Evolutionary conservation across 768 basidiomycete species (phyloP).

Genomic region (Trametes cinnabarina): DNA sequence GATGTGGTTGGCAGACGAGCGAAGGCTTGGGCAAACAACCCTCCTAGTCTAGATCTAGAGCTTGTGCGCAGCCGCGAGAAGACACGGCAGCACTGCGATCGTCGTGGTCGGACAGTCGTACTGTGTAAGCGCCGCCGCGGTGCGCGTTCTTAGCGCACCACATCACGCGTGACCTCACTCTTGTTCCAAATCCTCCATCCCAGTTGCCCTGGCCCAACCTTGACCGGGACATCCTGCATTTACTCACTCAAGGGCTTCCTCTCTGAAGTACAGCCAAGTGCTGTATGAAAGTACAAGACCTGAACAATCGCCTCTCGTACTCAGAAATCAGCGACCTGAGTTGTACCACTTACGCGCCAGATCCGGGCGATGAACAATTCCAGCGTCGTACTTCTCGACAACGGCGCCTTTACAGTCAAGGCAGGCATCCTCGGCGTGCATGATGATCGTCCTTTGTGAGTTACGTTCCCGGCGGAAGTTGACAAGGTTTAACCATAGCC

Average conservation of each 20-base stretch:
- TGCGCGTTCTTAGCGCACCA: neutral
- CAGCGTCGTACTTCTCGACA: slow-evolving; percentile 66
- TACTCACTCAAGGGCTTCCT: too few species aligned
- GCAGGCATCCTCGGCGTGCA: slow-evolving; percentile 48
- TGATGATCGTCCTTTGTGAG: slow-evolving; percentile 32
- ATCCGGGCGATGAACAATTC: slow-evolving; percentile 12
- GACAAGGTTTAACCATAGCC: neutral
- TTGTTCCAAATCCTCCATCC: neutral
- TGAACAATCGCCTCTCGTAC: too few species aligned
- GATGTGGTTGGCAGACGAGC: slow-evolving; percentile 3
- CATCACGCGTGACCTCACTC: slow-evolving; percentile 5
- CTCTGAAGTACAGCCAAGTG: too few species aligned
- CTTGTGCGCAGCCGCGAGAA: neutral
- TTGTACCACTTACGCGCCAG: too few species aligned
- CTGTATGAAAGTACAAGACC: too few species aligned
- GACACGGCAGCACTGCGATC: too few species aligned
- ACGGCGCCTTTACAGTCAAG: slow-evolving; percentile 84
- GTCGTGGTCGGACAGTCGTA: neutral
- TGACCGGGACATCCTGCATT: too few species aligned
- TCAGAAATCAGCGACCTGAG: too few species aligned
- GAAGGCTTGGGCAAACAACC: neutral
- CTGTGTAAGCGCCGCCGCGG: neutral
- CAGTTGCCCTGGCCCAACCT: too few species aligned
- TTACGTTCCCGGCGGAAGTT: neutral
- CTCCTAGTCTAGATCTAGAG: slow-evolving; percentile 6